These are phyloP conservation scores for Ambrosiella beaveri DNA, from an alignment of 2,329 filamentous ascomycete species.

Conservation along the genomic window DNA sequence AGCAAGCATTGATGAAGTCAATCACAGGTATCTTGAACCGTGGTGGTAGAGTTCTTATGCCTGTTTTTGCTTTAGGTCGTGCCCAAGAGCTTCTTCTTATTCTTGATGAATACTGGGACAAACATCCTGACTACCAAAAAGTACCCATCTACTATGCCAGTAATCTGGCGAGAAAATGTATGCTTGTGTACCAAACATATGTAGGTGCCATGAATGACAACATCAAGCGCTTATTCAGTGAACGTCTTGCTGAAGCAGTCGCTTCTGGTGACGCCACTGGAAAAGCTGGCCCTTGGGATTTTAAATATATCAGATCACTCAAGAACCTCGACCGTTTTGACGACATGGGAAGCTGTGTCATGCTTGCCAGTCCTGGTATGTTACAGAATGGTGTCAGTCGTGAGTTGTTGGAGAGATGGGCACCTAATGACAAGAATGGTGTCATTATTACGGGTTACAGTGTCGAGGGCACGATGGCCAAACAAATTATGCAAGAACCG, in stretches of 20 bases:
- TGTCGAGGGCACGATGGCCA: slow-evolving; percentile 96
- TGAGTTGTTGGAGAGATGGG: slow-evolving; percentile 87
- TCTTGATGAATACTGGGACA: slow-evolving; percentile 89
- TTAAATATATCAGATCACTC: slow-evolving; percentile 79
- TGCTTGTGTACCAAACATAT: slow-evolving; percentile 97
- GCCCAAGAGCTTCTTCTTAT: slow-evolving; percentile 91
- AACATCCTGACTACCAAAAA: slow-evolving; percentile 74
- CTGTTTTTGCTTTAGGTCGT: slow-evolving; percentile 83
- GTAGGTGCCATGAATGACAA: slow-evolving; percentile 98
- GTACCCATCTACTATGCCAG: slow-evolving; percentile 95
- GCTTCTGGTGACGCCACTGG: slow-evolving; percentile 55
- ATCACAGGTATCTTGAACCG: slow-evolving; percentile 83
- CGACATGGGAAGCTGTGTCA: slow-evolving; percentile 86
- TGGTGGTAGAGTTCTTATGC: slow-evolving; percentile 81
- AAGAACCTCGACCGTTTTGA: slow-evolving; percentile 92
- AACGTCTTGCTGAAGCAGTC: slow-evolving; percentile 81
- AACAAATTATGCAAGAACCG: slow-evolving; percentile 85
- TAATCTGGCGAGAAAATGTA: slow-evolving; percentile 87
- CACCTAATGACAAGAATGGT: slow-evolving; percentile 90
- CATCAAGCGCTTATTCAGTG: slow-evolving; percentile 86
- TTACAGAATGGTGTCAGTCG: slow-evolving; percentile 89
- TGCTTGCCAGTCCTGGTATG: slow-evolving; percentile 97
- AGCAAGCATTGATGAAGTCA: slow-evolving; percentile 87
- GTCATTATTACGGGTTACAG: slow-evolving; percentile 97
- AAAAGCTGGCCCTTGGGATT: slow-evolving; percentile 88